Base-by-base conservation (phyloP, 1,139 yeast species). In the Debaryomycetaceae sp. region DNA sequence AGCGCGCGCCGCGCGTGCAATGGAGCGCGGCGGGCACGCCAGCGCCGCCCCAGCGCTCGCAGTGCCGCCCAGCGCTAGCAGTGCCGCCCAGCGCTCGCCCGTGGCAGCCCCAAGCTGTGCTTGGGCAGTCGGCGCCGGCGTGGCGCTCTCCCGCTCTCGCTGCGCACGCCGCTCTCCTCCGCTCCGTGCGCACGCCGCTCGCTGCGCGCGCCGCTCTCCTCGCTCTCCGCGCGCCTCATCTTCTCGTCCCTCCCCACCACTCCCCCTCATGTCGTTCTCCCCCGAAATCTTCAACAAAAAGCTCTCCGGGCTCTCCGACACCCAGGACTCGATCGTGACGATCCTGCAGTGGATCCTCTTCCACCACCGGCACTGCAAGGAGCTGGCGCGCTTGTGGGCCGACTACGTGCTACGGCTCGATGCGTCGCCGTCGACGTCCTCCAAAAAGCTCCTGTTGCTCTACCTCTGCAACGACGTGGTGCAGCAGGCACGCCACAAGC, bases 321-420 rank as follows among this genome's bases (percentile, higher is more conserved):
- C 94, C 0, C 94, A 83, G 49, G 93, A 84, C 38, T 76, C 89
- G 8, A 85, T 85, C 44, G 91, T 83, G 18, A 71, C 86, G 5
- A 78, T 85, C 3, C 78, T 94, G 0, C 93, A 83, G 50, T 86
- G 95, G 95, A 80, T 80, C 23, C 59, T 85, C 39, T 84, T 84
- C 58, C 89, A 85, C 51, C 76, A 82, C 43, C 65, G 89, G 32
- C 75, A 81, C 44, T 76, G 82, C 16, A 55, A 55, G 8, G 73
- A 72, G 28, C 69, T 79, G 16, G 84, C 86, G 3, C 52, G 61
- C 25, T 56, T 74, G 11, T 86, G 95, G 95, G 58, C 73, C 4
- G 51, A 59, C 13, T 70, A 64, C 40, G 52, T 75, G 11, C 37
- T 53, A 32, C 11, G 42, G 40, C 34, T 33, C 14, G 25, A 36